phyloP scores from a whole-genome alignment of 2,329 filamentous ascomycete genomes.

The Penicillium janthinellum region DNA sequence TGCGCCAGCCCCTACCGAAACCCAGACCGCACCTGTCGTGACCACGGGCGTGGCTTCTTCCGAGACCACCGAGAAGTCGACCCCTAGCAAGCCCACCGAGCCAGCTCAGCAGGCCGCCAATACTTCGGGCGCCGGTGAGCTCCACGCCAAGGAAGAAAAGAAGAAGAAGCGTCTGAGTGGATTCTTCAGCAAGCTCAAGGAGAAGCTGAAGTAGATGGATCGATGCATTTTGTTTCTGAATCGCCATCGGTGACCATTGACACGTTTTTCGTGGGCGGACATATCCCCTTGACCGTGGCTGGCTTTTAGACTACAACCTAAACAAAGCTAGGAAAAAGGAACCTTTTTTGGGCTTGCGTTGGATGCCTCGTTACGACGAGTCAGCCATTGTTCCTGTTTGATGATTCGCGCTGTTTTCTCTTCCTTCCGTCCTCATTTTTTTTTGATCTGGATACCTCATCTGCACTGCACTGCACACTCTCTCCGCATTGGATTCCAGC shows the following conservation, averaged over 20 bases:
- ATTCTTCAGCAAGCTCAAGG: slow-evolving; percentile 60
- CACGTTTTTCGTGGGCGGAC: background rate
- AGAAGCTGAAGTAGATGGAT: slow-evolving; percentile 50
- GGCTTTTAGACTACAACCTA: slow-evolving; percentile 1
- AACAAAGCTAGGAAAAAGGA: background rate
- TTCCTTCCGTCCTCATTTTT: slow-evolving; percentile 11
- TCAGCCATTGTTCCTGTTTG: background rate
- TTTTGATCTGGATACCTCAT: slow-evolving; percentile 31
- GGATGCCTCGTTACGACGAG: slow-evolving; percentile 1
- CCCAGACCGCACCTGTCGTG: slow-evolving; percentile 15
- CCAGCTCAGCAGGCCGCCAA: slow-evolving; percentile 17
- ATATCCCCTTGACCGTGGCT: background rate
- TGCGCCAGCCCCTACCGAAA: slow-evolving; percentile 4
- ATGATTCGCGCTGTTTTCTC: background rate
- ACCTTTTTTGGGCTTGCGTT: slow-evolving; percentile 2
- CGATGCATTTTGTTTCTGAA: background rate
- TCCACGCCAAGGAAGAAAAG: slow-evolving; percentile 51
- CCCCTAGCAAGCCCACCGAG: slow-evolving; percentile 22
- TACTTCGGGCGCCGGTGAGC: slow-evolving; percentile 25
- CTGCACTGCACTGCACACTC: slow-evolving; percentile 19
- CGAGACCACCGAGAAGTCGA: slow-evolving; percentile 24
- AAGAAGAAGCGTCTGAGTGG: slow-evolving; percentile 68
- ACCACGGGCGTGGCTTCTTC: slow-evolving; percentile 21
- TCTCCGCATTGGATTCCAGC: slow-evolving; percentile 27
- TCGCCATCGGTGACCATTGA: background rate